phyloP scores from a whole-genome alignment of 768 basidiomycete species.

The Stropharia rugosoannulata region DNA sequence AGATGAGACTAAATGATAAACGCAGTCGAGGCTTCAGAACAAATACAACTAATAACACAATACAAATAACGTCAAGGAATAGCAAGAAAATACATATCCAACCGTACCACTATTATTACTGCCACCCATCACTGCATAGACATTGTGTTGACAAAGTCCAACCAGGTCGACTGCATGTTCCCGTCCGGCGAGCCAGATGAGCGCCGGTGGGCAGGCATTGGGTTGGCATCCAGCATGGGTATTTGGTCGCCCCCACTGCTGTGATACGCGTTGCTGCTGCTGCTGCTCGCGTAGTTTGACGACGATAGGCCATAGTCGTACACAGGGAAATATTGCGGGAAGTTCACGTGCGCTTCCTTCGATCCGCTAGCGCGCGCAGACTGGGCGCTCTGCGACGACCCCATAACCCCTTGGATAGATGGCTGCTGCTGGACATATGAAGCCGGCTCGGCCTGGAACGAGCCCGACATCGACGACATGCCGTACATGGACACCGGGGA shows the following conservation, averaged over 20 bases:
- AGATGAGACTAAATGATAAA: background rate
- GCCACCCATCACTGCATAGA: constrained; percentile 26
- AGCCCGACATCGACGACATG: constrained; percentile 36
- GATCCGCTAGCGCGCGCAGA: constrained; percentile 7
- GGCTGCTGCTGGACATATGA: constrained; percentile 31
- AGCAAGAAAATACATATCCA: background rate
- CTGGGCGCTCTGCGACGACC: constrained; percentile 23
- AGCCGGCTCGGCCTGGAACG: constrained; percentile 33
- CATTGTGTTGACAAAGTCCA: constrained; percentile 56
- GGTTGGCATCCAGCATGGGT: constrained; percentile 37
- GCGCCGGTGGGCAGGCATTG: constrained; percentile 34
- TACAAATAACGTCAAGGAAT: background rate
- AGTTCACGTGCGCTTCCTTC: constrained; percentile 21
- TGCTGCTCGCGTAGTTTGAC: constrained; percentile 13
- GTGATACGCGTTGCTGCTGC: constrained; percentile 14
- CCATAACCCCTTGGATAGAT: constrained; percentile 20
- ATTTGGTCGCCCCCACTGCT: constrained; percentile 16
- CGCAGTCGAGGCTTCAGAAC: background rate
- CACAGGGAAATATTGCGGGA: constrained; percentile 75
- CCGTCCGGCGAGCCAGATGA: constrained; percentile 59
- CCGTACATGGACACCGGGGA: constrained; percentile 48
- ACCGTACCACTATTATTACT: background rate
- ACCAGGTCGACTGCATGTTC: constrained; percentile 64
- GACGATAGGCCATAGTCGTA: constrained; percentile 60
- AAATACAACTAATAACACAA: background rate